These are phyloP conservation scores for Sanghuangporus baumii DNA, from an alignment of 1,284 basidiomycete species.

Conservation along the genomic window DNA sequence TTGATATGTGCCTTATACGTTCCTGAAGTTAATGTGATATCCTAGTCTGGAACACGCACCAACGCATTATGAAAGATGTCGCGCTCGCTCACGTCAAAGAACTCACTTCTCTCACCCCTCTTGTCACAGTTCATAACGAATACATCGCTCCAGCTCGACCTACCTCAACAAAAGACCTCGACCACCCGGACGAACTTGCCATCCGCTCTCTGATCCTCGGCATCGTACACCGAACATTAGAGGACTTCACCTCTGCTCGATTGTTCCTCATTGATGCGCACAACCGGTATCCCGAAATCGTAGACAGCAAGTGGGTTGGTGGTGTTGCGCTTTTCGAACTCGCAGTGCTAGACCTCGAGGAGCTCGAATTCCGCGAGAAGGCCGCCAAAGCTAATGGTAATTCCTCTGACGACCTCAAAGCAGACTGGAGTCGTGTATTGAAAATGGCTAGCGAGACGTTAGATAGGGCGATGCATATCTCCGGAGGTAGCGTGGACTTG, in stretches of 20 bases:
- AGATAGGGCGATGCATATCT: conserved; percentile 44
- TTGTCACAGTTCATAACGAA: conserved; percentile 32
- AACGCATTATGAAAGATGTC: conserved; percentile 44
- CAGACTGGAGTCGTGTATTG: conserved; percentile 45
- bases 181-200: conserved; percentile 66
- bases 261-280: conserved; percentile 47
- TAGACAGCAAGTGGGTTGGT: conserved; percentile 58
- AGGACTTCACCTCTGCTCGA: conserved; percentile 39
- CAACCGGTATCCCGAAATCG: conserved; percentile 32
- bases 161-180: conserved; percentile 35
- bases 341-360: conserved; percentile 58
- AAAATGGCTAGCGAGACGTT: conserved; percentile 43
- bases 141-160: conserved; percentile 22
- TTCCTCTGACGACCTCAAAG: conserved; percentile 15
- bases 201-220: conserved; percentile 64
- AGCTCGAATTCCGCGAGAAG: conserved; percentile 34
- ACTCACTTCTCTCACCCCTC: conserved; percentile 41
- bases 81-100: conserved; percentile 53
- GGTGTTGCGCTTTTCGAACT: conserved; percentile 63
- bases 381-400: not conserved
- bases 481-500: conserved; percentile 54
- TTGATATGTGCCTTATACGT: not conserved
- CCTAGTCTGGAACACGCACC: conserved; percentile 74
- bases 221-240: conserved; percentile 53
- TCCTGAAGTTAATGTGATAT: not conserved